Conservation (phyloP, 441 rosid species). For the Aquilaria agallochum region DNA sequence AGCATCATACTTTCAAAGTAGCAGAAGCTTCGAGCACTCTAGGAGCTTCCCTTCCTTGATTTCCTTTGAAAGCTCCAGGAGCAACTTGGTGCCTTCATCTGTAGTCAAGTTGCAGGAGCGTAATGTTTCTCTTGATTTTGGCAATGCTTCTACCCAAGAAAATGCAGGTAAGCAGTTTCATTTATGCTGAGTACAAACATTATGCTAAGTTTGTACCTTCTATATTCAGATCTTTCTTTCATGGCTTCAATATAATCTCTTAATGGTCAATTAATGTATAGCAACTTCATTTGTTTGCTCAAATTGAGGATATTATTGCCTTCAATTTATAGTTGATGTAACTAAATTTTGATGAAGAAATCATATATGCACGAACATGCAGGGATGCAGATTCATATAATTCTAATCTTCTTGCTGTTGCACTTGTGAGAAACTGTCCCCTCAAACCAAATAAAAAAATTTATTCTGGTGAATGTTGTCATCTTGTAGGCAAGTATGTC, state of each 20-base stretch:
- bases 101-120: conserved; percentile 9
- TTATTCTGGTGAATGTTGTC: too few species aligned
- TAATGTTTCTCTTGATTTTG: conserved; percentile 16
- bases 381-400: neutral
- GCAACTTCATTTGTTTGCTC: too few species aligned
- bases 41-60: conserved; percentile 9
- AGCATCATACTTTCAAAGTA: conserved; percentile 9
- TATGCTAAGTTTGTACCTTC: too few species aligned
- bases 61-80: conserved; percentile 17
- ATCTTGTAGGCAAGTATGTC: too few species aligned
- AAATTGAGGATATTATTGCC: too few species aligned
- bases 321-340: too few species aligned
- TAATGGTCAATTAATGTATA: too few species aligned
- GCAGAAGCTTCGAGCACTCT: conserved; percentile 19
- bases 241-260: too few species aligned
- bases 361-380: neutral
- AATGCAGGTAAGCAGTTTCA: conserved; percentile 24
- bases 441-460: too few species aligned
- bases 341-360: neutral
- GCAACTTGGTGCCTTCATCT: conserved; percentile 12
- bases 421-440: too few species aligned
- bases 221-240: too few species aligned
- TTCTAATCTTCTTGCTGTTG: neutral
- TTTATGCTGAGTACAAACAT: too few species aligned
- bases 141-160: conserved; percentile 16